A percentile compares a stretch with the other conserved stretches of the same genome.
phyloP scores from a whole-genome alignment of 2,329 filamentous ascomycete genomes.

The Colletotrichum plurivorum region DNA sequence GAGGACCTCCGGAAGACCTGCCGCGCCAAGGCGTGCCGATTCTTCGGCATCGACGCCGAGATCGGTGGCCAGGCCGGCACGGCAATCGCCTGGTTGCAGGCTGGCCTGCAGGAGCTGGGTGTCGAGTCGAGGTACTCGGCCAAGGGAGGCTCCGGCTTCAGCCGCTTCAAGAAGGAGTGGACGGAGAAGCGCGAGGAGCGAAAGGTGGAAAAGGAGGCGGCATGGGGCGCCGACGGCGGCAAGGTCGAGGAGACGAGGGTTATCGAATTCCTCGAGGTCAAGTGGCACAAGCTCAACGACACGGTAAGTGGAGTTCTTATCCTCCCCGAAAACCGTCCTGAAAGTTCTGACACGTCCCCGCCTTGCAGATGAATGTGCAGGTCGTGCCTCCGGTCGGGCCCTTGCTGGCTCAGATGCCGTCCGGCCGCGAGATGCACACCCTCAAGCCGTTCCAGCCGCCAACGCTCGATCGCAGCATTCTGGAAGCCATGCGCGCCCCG shows the following conservation, averaged over 20 bases:
- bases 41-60: constrained; percentile 92
- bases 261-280: constrained; percentile 86
- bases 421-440: constrained; percentile 87
- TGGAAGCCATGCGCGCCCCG: constrained; percentile 73
- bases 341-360: background rate
- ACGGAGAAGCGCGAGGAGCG: constrained; percentile 84
- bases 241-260: constrained; percentile 87
- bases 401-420: constrained; percentile 84
- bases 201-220: constrained; percentile 79
- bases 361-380: constrained; percentile 81
- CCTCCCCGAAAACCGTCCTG: background rate
- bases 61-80: constrained; percentile 84
- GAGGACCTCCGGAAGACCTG: constrained; percentile 82
- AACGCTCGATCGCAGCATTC: constrained; percentile 72
- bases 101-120: constrained; percentile 82
- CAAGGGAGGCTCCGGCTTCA: constrained; percentile 71
- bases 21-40: constrained; percentile 88
- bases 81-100: constrained; percentile 88
- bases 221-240: constrained; percentile 88
- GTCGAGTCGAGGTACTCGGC: constrained; percentile 67
- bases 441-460: constrained; percentile 78
- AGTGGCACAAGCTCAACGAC: constrained; percentile 95
- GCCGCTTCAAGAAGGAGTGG: constrained; percentile 80
- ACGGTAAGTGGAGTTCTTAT: constrained; percentile 71
- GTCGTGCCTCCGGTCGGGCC: constrained; percentile 79